phyloP scores from a whole-genome alignment of 1,284 basidiomycete genomes.

The Phellopilus nigrolimitatus region DNA sequence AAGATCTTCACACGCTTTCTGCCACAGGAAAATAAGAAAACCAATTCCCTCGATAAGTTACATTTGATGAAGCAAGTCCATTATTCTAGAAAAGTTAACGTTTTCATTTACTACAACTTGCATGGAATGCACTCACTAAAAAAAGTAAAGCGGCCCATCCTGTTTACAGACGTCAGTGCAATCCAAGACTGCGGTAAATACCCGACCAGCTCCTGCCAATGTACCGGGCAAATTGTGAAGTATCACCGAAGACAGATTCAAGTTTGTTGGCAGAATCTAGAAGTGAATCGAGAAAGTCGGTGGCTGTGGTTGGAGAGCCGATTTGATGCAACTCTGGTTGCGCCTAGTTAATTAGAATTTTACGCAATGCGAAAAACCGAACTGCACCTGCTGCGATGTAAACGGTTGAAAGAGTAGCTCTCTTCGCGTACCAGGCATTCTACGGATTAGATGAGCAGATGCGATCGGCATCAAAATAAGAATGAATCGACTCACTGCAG shows the following conservation, averaged over 20 bases:
- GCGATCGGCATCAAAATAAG: too few species aligned
- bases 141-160: too few species aligned
- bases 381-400: slow-evolving; percentile 60
- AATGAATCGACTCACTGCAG: slow-evolving; percentile 42
- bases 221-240: slow-evolving; percentile 49
- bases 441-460: slow-evolving; percentile 26
- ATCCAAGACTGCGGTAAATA: slow-evolving; percentile 48
- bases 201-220: slow-evolving; percentile 63
- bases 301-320: slow-evolving; percentile 59
- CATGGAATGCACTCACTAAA: too few species aligned
- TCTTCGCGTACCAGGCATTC: slow-evolving; percentile 63
- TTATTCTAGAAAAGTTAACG: too few species aligned
- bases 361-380: slow-evolving; percentile 14
- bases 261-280: slow-evolving; percentile 43
- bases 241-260: slow-evolving; percentile 44
- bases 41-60: too few species aligned
- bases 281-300: slow-evolving; percentile 58
- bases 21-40: too few species aligned
- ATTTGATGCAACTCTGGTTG: slow-evolving; percentile 66
- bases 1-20: slow-evolving; percentile 13
- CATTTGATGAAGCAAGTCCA: too few species aligned
- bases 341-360: neutral
- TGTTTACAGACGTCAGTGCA: slow-evolving; percentile 1
- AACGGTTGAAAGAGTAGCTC: slow-evolving; percentile 55
- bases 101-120: neutral